phyloP scores from a whole-genome alignment of 148 eudicot genomes.

The Rhododendron henanense region DNA sequence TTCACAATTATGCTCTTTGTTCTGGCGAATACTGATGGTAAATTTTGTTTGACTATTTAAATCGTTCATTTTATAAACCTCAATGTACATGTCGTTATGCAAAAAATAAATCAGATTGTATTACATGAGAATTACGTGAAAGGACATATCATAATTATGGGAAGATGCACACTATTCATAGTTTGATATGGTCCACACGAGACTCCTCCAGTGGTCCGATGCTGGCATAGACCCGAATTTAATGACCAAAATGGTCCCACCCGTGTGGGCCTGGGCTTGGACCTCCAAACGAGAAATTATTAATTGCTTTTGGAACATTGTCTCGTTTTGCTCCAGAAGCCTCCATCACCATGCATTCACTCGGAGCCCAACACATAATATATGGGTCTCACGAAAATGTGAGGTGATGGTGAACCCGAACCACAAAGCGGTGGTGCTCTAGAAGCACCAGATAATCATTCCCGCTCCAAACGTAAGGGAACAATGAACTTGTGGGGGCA shows the following conservation, averaged over 20 bases:
- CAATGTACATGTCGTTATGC: no score
- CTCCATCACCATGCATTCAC: neutral
- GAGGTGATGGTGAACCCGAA: neutral
- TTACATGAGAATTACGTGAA: neutral
- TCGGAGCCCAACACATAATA: no score
- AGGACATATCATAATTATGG: neutral
- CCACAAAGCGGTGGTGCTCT: neutral
- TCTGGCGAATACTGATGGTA: neutral
- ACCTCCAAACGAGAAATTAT: neutral
- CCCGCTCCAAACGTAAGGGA: neutral
- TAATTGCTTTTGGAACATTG: no score
- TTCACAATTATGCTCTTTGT: no score
- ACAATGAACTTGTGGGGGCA: constrained; percentile 3
- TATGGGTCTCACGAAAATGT: no score
- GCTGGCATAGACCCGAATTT: neutral
- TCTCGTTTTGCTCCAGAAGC: no score
- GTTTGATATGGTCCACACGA: neutral
- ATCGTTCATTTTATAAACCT: no score
- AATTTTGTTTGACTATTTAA: no score
- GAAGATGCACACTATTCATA: no score
- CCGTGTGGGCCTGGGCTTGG: neutral
- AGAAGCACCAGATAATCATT: neutral
- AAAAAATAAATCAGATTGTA: no score
- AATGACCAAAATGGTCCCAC: neutral
- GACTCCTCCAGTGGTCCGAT: neutral